Evolutionary conservation across 768 basidiomycete genomes (phyloP), one percentile per base, ranked within the genome.

Genomic region (Leccinum disarticulatum): DNA sequence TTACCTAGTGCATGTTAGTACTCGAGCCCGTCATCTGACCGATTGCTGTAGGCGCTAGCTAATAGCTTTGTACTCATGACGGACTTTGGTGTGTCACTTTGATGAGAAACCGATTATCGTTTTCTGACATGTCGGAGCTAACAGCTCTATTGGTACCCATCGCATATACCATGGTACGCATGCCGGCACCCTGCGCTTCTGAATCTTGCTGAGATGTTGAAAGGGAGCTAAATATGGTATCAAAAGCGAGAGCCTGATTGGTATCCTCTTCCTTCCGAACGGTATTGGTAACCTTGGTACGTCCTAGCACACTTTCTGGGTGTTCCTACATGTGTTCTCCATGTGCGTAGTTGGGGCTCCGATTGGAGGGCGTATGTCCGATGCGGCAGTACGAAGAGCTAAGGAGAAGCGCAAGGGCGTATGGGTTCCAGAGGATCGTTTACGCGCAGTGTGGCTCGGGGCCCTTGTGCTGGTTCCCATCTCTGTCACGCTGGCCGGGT

Each of bases 371-470:
- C 76, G 76, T 15, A 60, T 87, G 0, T 88, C 88, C 0, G 89
- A 90, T 68, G 60, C 63, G 28, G 72, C 80, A 0, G 75, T 91
- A 25, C 72, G 79, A 17, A 68, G 66, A 43, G 85, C 82, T 73
- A 79, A 79, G 15, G 71, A 76, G 50, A 68, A 73, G 6, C 80
- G 87, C 25, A 78, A 77, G 0, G 87, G 86, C 1, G 64, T 75
- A 2, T 88, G 85, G 86, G 80, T 83, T 47, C 87, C 87, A 0
- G 87, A 91, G 69, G 89, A 88, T 62, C 82, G 88, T 6, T 77
- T 90, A 27, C 79, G 84, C 1, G 85, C 79, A 2, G 74, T 81
- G 2, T 67, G 83, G 35, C 63, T 77, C 6, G 82, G 83, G 9
- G 78, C 77, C 4, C 71, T 78, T 0, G 33, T 82, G 17, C 72